Evolutionary conservation across 1,284 basidiomycete species (phyloP), one percentile per base, ranked within the genome.

Genomic region (Ceratobasidium sp.): DNA sequence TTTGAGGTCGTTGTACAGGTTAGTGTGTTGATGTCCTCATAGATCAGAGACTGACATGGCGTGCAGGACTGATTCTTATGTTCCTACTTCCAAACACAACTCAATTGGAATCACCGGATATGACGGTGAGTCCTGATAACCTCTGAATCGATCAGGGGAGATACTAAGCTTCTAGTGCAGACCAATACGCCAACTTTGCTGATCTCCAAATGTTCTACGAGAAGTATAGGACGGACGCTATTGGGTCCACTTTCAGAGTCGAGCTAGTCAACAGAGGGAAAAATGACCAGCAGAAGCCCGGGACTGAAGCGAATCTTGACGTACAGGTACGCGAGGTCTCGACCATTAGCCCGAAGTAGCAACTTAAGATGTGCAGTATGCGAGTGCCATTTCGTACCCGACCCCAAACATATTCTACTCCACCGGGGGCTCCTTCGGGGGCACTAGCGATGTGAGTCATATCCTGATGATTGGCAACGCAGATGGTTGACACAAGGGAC

Each of bases 41-140:
- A n/a, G n/a, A n/a, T n/a, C n/a, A n/a, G n/a, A n/a, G n/a, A n/a
- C n/a, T n/a, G n/a, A n/a, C n/a, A n/a, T n/a, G n/a, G n/a, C n/a
- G 14, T 44, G 5, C 22, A 62, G 59, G 77, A 89, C 89, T 2
- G 80, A 82, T 2, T 77, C 77, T 0, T 91, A 90, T 77, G 83
- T 84, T 0, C 88, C 89, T 1, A 77, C 79, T 22, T 84, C 87
- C 1, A 84, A 85, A 1, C 79, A 77, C 56, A 91, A 89, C 80
- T 85, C 81, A 31, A 84, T 91, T 53, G 89, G 89, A 65, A 84
- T 91, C 73, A 86, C 87, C 17, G 89, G 89, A 7, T 91, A 89
- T 76, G 83, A 90, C 29, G 82, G 86, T n/a, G 83, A 89, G 62
- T 75, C 1, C 33, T 56, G n/a, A 36, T 64, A 50, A 27, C 5